A percentile compares a stretch with the other conserved stretches of the same genome.
Conservation (phyloP, 345 rosid genomes). For the Hibiscus trionum region DNA sequence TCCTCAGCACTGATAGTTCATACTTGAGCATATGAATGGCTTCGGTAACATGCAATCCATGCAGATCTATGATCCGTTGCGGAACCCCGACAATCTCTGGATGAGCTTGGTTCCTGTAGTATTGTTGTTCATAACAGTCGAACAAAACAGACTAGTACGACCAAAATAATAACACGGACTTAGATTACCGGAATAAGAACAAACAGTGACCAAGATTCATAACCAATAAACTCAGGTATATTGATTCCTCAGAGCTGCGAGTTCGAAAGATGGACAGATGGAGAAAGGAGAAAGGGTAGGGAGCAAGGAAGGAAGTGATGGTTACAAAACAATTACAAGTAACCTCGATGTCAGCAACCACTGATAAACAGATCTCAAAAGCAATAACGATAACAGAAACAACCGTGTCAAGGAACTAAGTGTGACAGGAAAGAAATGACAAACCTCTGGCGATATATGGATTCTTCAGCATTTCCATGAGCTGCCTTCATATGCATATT, state of each 20-base stretch:
- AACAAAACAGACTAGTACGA: constrained; percentile 8
- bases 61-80: constrained; percentile 91
- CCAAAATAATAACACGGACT: background rate
- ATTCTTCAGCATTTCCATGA: constrained; percentile 90
- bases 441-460: constrained; percentile 88
- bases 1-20: constrained; percentile 62
- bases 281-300: background rate
- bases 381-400: background rate
- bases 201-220: background rate
- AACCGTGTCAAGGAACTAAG: background rate
- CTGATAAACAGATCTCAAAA: background rate
- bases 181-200: background rate
- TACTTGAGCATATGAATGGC: constrained; percentile 82
- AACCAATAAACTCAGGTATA: background rate
- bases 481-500: constrained; percentile 93
- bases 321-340: background rate
- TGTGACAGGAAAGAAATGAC: constrained; percentile 19
- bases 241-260: background rate
- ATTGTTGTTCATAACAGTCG: background rate
- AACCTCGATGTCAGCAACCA: background rate
- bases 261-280: background rate
- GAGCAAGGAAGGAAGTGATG: background rate
- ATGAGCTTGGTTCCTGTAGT: constrained; percentile 62
- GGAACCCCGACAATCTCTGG: constrained; percentile 59
- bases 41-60: constrained; percentile 87